A percentile compares a stretch with the other conserved stretches of the same genome.
These are phyloP conservation scores for Diophrys sp. DNA, from an alignment of 73 alveolate genomes.

Conservation along the genomic window DNA sequence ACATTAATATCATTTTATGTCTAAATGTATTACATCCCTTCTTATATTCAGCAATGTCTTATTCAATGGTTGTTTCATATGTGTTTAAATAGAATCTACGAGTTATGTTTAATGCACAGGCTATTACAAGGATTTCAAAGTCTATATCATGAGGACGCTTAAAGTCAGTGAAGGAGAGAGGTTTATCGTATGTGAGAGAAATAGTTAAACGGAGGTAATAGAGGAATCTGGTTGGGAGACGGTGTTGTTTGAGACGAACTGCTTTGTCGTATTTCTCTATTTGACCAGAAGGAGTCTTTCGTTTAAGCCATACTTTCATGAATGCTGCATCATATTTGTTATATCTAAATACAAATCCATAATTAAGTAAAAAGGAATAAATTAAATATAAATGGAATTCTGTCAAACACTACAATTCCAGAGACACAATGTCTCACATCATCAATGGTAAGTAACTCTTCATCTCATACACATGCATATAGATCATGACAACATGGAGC, in stretches of 20 bases:
- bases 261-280: background rate
- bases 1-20: background rate
- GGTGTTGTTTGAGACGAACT: background rate
- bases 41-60: background rate
- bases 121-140: background rate
- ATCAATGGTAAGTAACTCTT: too few species aligned
- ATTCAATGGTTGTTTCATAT: background rate
- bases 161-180: background rate
- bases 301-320: background rate
- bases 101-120: background rate
- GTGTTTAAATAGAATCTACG: background rate
- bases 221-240: background rate
- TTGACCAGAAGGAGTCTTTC: background rate
- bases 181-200: background rate
- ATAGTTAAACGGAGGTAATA: background rate
- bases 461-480: too few species aligned
- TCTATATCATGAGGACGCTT: background rate
- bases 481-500: too few species aligned
- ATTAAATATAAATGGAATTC: too few species aligned
- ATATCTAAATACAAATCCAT: constrained; percentile 43
- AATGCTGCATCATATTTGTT: constrained; percentile 40
- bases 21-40: background rate
- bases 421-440: too few species aligned
- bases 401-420: too few species aligned
- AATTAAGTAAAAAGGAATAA: constrained; percentile 39